These are phyloP conservation scores for Beta corolliflora DNA, from an alignment of 179 eudicot genomes.

Conservation along the genomic window DNA sequence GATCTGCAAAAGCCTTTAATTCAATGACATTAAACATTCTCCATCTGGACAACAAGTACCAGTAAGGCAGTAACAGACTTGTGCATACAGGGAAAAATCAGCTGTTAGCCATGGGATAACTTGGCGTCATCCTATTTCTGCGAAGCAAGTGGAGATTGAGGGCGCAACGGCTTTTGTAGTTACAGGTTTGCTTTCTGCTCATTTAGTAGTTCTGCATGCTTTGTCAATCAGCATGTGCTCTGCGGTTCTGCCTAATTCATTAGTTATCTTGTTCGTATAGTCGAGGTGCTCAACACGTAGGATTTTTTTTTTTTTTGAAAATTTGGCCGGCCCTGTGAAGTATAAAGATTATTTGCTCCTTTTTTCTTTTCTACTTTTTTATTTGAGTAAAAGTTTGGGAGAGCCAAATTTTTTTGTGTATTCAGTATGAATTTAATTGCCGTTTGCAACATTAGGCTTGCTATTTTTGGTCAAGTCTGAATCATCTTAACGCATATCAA, in stretches of 20 bases:
- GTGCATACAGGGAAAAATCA: slow-evolving; percentile 72
- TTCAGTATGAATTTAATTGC: no score
- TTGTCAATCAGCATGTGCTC: background rate
- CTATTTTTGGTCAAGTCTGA: no score
- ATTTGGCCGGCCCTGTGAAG: no score
- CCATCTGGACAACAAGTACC: background rate
- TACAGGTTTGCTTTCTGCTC: slow-evolving; percentile 57
- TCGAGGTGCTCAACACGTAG: background rate
- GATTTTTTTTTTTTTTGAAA: no score
- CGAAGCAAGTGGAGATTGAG: slow-evolving; percentile 57
- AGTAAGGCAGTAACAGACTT: background rate
- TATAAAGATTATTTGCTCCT: no score
- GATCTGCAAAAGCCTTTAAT: background rate
- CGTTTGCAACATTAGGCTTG: no score
- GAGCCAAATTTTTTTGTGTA: no score
- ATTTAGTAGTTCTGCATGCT: background rate
- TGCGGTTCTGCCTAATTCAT: no score
- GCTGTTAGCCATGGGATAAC: slow-evolving; percentile 91
- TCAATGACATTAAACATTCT: background rate
- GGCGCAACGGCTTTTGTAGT: slow-evolving; percentile 84
- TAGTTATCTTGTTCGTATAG: background rate
- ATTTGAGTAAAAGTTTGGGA: no score
- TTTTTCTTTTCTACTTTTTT: no score
- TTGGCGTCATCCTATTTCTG: slow-evolving; percentile 70
- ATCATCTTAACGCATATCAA: no score